Evolutionary conservation across 1,284 basidiomycete genomes (phyloP), one percentile per base, ranked within the genome.

Genomic region (Melampsora abietis-canadensis): DNA sequence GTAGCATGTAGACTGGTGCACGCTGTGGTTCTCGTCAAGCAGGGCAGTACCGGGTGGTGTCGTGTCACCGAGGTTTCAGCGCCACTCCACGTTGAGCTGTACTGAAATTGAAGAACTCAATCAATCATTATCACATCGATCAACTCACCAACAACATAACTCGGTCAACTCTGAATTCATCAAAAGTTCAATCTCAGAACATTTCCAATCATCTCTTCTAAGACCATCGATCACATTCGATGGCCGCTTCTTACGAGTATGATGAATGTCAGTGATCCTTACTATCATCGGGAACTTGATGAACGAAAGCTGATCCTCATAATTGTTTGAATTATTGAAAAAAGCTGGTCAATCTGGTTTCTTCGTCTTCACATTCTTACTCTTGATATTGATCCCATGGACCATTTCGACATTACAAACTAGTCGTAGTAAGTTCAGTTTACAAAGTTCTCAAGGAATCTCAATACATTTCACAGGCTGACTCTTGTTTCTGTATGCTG

Each of bases 331-430:
- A 14, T 21, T 34, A 48, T 34, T 60, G 4, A 19, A 10, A 27
- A 48, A 19, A 75, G 72, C 72, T 54, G 72, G 72, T 21, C 72
- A 75, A 75, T 75, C 65, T 79, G 87, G 89, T 40, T 94, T 92
- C 84, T 94, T 94, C 83, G 84, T 92, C 76, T 87, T 94, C 75
- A 92, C 92, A 8, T 89, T 93, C 81, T 88, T 95, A 77, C 87
- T 88, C 68, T 85, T 94, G 77, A 81, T 92, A 72, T 87, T 95
- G 75, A 82, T 92, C 60, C 92, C 92, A 0, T 82, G 89, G 77
- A 90, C 92, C 0, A 80, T 90, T 76, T 84, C 87, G 5, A 81
- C 86, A 27, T 77, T 87, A 46, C 80, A 37, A 21, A 61, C 21
- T n/a, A 30, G 27, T 64, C 34, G 3, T 17, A 44, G 30, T 63